Base-by-base conservation (phyloP, 177 flowering plant genomes). In the Vitis hybrid region DNA sequence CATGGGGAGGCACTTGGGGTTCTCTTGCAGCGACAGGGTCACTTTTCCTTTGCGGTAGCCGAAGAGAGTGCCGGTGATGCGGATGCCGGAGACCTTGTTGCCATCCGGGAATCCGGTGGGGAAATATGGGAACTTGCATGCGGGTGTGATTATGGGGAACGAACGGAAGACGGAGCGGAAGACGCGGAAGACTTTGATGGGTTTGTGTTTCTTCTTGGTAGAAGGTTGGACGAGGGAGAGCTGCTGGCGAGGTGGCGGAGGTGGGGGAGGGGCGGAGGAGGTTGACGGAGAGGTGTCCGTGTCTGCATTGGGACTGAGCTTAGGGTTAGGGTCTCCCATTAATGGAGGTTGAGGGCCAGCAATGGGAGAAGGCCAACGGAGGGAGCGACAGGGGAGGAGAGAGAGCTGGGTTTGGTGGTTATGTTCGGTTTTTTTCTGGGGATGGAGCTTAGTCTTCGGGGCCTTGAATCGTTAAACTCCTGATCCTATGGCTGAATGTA, bases 31-130 rank as follows among this genome's bases (percentile, higher is more conserved):
- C 9, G 88, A 82, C 2, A 93, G 67, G 72, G 85, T 89, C 11
- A 93, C 92, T 52, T 88, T 77, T 1, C 93, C 94, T 53, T 86
- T 88, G 0, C 93, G 84, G 80, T 85, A 85, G 5, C 98, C 98
- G 73, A 86, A 93, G 5, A 93, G 72, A 1, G 98, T 93, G 3
- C 97, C 95, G 10, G 92, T 89, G 22, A 90, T 76, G 1, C 83
- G 80, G 6, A 69, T 4, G 4, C 88, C 82, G 3, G 72, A 33
- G 18, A 21, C 14, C 11, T 29, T 16, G 57, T 75, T 75, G 39
- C 58, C 13, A 14, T 77, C 85, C 1, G 86, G 81, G 1, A 79
- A 21, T 3, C 69, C 39, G 18, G 76, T 76, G 5, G 82, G 82
- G 62, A 81, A 76, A n/a, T 64, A 3, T 0, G 92, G 90, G 66